Evolutionary conservation across 345 rosid species (phyloP).

Genomic region (Stellera chamaejasme): DNA sequence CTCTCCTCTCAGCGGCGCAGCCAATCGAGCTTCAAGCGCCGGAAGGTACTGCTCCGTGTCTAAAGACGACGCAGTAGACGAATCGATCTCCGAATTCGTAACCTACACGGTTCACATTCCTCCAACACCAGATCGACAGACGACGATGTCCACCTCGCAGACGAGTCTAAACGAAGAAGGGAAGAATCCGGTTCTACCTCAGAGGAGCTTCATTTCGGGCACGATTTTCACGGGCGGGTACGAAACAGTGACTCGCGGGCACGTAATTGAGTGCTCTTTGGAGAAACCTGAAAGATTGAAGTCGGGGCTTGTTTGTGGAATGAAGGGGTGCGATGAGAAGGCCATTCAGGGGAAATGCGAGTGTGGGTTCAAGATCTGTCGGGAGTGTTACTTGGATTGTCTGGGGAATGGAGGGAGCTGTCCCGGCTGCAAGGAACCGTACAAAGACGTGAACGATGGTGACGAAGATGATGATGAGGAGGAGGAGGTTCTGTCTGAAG

Average conservation of each 20-base stretch:
- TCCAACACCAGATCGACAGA: conserved; percentile 69
- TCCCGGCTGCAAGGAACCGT: conserved; percentile 76
- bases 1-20: conserved; percentile 48
- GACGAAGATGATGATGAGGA: conserved; percentile 12
- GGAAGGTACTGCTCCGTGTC: conserved; percentile 56
- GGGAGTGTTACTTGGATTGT: conserved; percentile 59
- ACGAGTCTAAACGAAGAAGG: conserved; percentile 33
- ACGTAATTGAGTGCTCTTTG: conserved; percentile 45
- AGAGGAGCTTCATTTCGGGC: conserved; percentile 42
- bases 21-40: conserved; percentile 28
- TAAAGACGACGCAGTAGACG: conserved; percentile 35
- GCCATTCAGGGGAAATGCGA: conserved; percentile 47
- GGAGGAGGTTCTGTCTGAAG: conserved; percentile 34
- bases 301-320: conserved; percentile 38
- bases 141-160: conserved; percentile 34
- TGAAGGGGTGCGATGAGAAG: conserved; percentile 69
- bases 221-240: conserved; percentile 64
- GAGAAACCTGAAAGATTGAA: conserved; percentile 30
- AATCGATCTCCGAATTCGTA: conserved; percentile 39
- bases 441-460: conserved; percentile 41
- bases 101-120: conserved; percentile 73
- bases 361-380: conserved; percentile 61
- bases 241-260: conserved; percentile 66
- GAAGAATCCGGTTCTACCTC: conserved; percentile 22
- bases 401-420: conserved; percentile 46